These are phyloP conservation scores for Cladorrhinum samala DNA, from an alignment of 495 filamentous ascomycete genomes.

Conservation along the genomic window DNA sequence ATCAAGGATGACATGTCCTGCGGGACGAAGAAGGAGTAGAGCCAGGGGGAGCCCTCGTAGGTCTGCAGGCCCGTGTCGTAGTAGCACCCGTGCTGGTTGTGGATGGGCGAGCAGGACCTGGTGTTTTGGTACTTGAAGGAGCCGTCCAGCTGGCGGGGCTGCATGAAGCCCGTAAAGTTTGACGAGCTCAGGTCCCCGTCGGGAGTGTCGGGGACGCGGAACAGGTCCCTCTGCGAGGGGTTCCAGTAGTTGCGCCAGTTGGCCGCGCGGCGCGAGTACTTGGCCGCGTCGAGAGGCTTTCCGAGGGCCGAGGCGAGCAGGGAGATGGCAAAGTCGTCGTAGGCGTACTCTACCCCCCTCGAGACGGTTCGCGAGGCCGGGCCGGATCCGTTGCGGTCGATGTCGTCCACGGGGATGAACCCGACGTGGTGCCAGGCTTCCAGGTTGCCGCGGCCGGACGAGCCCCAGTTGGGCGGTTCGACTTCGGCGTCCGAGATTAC, in stretches of 20 bases:
- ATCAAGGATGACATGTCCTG: constrained; percentile 63
- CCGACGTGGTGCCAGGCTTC: constrained; percentile 54
- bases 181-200: constrained; percentile 23
- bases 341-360: constrained; percentile 66
- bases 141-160: constrained; percentile 57
- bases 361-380: constrained; percentile 57
- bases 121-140: constrained; percentile 63
- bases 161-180: constrained; percentile 66
- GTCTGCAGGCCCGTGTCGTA: constrained; percentile 58
- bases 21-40: constrained; percentile 66
- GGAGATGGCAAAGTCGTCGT: constrained; percentile 61
- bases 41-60: constrained; percentile 66
- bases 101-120: constrained; percentile 52
- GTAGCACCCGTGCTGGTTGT: constrained; percentile 41
- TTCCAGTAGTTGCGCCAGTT: constrained; percentile 56
- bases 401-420: constrained; percentile 57
- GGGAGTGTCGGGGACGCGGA: constrained; percentile 14
- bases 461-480: constrained; percentile 57
- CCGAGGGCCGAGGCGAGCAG: constrained; percentile 49
- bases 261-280: constrained; percentile 50
- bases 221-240: constrained; percentile 32
- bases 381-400: constrained; percentile 54
- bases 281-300: constrained; percentile 42
- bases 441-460: constrained; percentile 59
- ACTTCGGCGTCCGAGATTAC: constrained; percentile 63